Evolutionary conservation across 495 filamentous ascomycete genomes (phyloP), one percentile per base, ranked within the genome.

Genomic region (Cercophora newfieldiana): DNA sequence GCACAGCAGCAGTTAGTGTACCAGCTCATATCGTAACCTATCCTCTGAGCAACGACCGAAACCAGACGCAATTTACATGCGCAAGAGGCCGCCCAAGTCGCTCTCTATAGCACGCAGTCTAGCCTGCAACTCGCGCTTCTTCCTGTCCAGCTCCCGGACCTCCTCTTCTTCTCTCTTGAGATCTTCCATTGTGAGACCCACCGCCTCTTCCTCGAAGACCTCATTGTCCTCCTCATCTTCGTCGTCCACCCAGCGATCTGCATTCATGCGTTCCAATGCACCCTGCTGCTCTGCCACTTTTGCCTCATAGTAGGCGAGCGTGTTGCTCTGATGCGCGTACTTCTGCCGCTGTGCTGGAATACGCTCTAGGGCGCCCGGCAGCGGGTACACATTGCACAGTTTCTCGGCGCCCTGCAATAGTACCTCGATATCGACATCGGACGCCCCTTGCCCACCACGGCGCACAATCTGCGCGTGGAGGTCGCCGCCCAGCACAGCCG

Each of bases 391-490:
- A 54, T 82, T 83, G 71, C 91, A 93, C 26, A 99, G 82, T 78
- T 93, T 96, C 80, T 98, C 93, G 3, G 94, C 95, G 1, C 95
- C 94, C 60, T 86, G 84, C 19, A 99, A 82, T 33, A 99, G 77
- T 3, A 96, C 82, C 73, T 96, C 91, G 24, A 98, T 88, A 76
- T 98, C 92, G 7, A 98, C 82, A 44, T 97, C 93, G 64, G 89
- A 82, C 54, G 75, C 79, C 56, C 71, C 83, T 31, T 72, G 67
- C 8, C 77, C 68, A 72, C 86, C 77, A 69, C 83, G 81, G 73
- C 88, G 81, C 47, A 86, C 79, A 25, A 97, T 92, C 74, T 90
- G 87, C 55, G 93, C 89, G 75, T 94, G 91, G 74, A 98, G 86
- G 68, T 97, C 91, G 1, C 88, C 87, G 7, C 95, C 95, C 19